Evolutionary conservation across 768 basidiomycete genomes (phyloP).

Genomic region (Leccinum rimulosum): DNA sequence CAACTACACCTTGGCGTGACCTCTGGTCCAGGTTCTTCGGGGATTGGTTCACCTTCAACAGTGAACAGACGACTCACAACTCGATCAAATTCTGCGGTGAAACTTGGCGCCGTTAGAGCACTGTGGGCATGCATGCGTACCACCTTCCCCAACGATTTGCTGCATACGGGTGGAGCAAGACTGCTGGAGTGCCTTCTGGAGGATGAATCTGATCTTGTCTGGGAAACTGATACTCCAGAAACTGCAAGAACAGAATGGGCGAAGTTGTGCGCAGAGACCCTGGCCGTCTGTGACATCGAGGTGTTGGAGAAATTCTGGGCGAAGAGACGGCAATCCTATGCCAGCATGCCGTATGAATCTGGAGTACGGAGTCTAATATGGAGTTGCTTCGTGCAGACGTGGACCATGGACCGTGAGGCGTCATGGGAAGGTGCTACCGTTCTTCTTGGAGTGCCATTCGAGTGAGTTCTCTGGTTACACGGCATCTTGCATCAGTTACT

Average conservation of each 20-base stretch:
- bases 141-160: constrained; percentile 40
- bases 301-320: constrained; percentile 56
- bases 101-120: constrained; percentile 54
- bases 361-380: constrained; percentile 53
- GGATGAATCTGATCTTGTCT: constrained; percentile 44
- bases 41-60: constrained; percentile 3
- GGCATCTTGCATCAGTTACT: constrained; percentile 4
- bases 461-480: constrained; percentile 39
- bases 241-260: constrained; percentile 58
- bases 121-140: constrained; percentile 52
- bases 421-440: constrained; percentile 55
- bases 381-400: constrained; percentile 53
- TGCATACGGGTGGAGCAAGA: constrained; percentile 43
- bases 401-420: constrained; percentile 45
- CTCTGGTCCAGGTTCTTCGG: constrained; percentile 16
- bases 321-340: constrained; percentile 20
- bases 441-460: constrained; percentile 60
- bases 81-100: constrained; percentile 47
- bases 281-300: constrained; percentile 45
- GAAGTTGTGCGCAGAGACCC: constrained; percentile 52
- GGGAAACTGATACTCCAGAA: constrained; percentile 41
- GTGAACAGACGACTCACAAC: constrained; percentile 1
- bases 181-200: constrained; percentile 50
- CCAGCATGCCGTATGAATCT: constrained; percentile 32
- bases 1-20: constrained; percentile 42